Base-by-base conservation (phyloP, 2,329 filamentous ascomycete genomes). In the Pestalotiopsis sp. region DNA sequence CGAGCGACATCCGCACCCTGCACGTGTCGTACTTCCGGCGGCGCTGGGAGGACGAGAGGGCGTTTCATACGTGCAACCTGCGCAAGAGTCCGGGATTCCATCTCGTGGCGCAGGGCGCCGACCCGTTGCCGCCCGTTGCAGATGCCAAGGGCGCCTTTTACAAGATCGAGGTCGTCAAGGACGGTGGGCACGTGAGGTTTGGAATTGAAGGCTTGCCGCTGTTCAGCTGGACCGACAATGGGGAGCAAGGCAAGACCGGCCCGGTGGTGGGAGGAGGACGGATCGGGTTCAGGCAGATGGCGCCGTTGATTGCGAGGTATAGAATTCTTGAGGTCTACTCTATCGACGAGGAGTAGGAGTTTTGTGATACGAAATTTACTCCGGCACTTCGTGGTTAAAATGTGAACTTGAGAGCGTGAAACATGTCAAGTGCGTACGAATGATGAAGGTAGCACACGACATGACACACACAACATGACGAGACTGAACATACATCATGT, bases 231-330 rank as follows among this genome's bases (percentile, higher is more conserved):
- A 57, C n/a, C 7, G 64, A 66, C 27, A 31, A 39, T 27, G 45
- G 38, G 5, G 64, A 57, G 7, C 13, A 57, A 4, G n/a, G 17
- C 31, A 20, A 56, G 7, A 66, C 64, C 4, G 64, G 64, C 13
- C 49, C 25, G 4, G 49, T 66, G 1, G 49, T 66, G 2, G 41
- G 49, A 11, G 64, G 64, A 2, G 64, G 64, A 0, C 41, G 64
- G 9, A 66, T 66, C 38, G 64, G 64, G 45, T 66, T 66, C 14
- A 20, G 64, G 9, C 64, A 66, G 41, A 66, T 66, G 64, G 41
- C 64, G 49, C 64, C 64, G 23, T 25, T 66, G 64, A 25, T 36
- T 4, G 64, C 64, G 4, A 56, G 64, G 45, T 66, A 66, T 39
- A 36, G 41, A 7, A 66, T 58, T 39, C 9, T 66, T 2, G 41